A percentile compares a stretch with the other conserved stretches of the same genome.
These are phyloP conservation scores for Scolecobasidium constrictum DNA, from an alignment of 2,329 filamentous ascomycete species.

Conservation along the genomic window DNA sequence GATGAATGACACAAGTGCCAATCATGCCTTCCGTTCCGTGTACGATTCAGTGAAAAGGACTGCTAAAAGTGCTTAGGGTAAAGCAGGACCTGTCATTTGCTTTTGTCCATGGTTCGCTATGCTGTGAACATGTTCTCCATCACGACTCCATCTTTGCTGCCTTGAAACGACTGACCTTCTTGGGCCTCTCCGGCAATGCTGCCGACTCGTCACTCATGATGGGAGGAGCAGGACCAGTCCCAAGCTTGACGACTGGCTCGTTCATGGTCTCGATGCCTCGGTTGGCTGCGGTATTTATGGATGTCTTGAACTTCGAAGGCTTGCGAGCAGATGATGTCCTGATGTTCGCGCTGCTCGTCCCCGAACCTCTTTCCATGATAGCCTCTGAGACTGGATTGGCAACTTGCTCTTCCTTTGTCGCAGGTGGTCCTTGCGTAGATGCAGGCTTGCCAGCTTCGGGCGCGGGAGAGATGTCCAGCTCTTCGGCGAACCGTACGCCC, in stretches of 20 bases:
- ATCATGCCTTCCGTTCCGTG: not conserved
- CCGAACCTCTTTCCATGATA: conserved; percentile 31
- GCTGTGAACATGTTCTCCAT: not conserved
- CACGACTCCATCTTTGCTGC: conserved; percentile 46
- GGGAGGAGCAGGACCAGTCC: not conserved
- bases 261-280: not conserved
- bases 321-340: conserved; percentile 11
- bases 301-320: conserved; percentile 15
- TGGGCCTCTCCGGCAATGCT: conserved; percentile 54
- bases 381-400: not conserved
- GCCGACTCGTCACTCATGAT: not conserved
- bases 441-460: conserved; percentile 21
- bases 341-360: conserved; percentile 24
- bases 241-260: not conserved
- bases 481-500: conserved; percentile 69
- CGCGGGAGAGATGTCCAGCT: conserved; percentile 56
- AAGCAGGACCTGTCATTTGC: not conserved
- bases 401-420: conserved; percentile 15
- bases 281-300: conserved; percentile 21
- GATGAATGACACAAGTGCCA: conserved; percentile 1
- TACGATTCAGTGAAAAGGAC: not conserved
- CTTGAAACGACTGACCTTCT: conserved; percentile 62
- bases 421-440: conserved; percentile 19
- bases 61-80: not conserved
- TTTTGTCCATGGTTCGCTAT: not conserved